phyloP scores from a whole-genome alignment of 208 protist species.

The Zelonia costaricensis region DNA sequence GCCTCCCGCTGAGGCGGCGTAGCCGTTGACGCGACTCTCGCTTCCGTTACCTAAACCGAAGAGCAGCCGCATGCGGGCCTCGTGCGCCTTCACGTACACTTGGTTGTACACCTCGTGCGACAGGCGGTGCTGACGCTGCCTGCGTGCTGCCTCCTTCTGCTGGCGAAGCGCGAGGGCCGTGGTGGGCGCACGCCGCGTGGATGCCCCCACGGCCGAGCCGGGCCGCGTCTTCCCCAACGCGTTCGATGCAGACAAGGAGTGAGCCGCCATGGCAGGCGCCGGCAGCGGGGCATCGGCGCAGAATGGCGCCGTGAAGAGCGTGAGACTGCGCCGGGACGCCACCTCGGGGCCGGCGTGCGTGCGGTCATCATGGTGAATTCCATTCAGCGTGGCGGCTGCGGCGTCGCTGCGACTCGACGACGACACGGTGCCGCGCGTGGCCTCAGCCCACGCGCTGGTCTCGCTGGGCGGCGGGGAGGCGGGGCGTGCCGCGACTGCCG shows the following conservation, averaged over 20 bases:
- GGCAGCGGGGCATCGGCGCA: neutral
- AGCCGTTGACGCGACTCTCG: neutral
- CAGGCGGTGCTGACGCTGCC: slow-evolving; percentile 8
- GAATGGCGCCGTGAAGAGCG: neutral
- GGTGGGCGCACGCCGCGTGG: neutral
- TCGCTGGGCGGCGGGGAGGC: too few species aligned
- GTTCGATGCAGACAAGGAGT: neutral
- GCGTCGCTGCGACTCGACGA: too few species aligned
- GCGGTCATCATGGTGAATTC: too few species aligned
- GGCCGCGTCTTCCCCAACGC: neutral
- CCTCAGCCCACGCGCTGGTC: too few species aligned
- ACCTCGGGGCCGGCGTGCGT: neutral
- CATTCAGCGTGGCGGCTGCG: too few species aligned
- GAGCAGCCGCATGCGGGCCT: slow-evolving; percentile 40
- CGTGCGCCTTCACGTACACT: slow-evolving; percentile 28
- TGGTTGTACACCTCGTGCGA: slow-evolving; percentile 26
- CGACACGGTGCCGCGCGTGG: too few species aligned
- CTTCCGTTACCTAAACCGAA: slow-evolving; percentile 1
- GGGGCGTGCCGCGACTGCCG: too few species aligned
- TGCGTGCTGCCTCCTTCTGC: neutral
- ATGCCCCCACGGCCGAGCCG: neutral
- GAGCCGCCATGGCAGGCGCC: too few species aligned
- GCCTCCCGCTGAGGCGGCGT: too few species aligned
- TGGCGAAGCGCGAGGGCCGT: slow-evolving; percentile 17
- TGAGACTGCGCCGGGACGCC: neutral